Evolutionary conservation across 148 eudicot species (phyloP).

Genomic region (Drosera capensis): DNA sequence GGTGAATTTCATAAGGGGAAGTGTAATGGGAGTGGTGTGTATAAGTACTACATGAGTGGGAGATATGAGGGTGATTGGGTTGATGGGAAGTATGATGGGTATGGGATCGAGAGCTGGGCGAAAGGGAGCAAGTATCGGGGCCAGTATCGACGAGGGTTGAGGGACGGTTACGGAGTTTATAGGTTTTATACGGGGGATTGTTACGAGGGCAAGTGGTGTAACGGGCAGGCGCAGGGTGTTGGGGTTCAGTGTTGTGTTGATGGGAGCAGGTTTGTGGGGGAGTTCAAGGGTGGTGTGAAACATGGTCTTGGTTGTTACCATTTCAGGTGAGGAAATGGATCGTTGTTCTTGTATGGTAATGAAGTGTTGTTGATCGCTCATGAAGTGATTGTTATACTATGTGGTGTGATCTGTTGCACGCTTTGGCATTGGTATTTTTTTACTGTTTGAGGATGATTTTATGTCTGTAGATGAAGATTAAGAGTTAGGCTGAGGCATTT

Average conservation of each 20-base stretch:
- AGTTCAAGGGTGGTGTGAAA: slow-evolving; percentile 67
- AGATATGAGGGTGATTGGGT: slow-evolving; percentile 96
- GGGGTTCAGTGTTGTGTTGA: slow-evolving; percentile 77
- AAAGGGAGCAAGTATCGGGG: slow-evolving; percentile 74
- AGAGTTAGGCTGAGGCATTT: too few species aligned
- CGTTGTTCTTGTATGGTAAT: too few species aligned
- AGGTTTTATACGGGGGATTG: slow-evolving; percentile 68
- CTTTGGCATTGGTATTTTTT: too few species aligned
- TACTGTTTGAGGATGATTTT: too few species aligned
- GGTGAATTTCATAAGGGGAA: slow-evolving; percentile 80
- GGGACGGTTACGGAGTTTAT: slow-evolving; percentile 79
- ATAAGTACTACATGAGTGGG: slow-evolving; percentile 56
- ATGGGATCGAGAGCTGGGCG: slow-evolving; percentile 87
- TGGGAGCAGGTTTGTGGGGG: slow-evolving; percentile 70
- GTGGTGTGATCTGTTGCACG: too few species aligned
- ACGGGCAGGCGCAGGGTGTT: slow-evolving; percentile 72
- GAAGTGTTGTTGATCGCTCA: too few species aligned
- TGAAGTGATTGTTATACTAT: too few species aligned
- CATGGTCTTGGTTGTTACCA: slow-evolving; percentile 86
- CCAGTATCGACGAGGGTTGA: slow-evolving; percentile 51
- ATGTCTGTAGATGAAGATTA: too few species aligned
- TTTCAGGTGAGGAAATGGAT: slow-evolving; percentile 80
- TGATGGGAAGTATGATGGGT: slow-evolving; percentile 75
- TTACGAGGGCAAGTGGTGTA: slow-evolving; percentile 73
- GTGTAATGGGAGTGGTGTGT: slow-evolving; percentile 77